Evolutionary conservation across 2,329 filamentous ascomycete species (phyloP), one percentile per base, ranked within the genome.

Genomic region (Dactylellina drechsleri): DNA sequence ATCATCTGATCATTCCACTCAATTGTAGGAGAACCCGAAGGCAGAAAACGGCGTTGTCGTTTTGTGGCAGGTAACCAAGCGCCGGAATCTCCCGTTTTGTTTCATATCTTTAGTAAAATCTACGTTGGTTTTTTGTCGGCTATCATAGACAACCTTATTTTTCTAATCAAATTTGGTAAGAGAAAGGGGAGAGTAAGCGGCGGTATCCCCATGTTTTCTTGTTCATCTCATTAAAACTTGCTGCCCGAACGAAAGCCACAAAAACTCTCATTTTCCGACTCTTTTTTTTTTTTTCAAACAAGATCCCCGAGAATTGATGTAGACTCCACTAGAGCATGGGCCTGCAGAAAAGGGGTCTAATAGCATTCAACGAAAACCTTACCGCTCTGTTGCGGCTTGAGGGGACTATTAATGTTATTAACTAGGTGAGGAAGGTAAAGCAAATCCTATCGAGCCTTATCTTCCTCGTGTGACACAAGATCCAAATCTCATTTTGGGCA

Each of bases 401-500:
- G 10, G 31, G 23, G 23, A 23, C 23, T 23, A 23, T 23, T 36
- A 2, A 36, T 23, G 23, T 36, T 36, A 36, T 36, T 36, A 8
- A 36, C 31, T 36, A 36, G 31, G 28, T 8, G 36, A 50, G 45
- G 53, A 58, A 41, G 43, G 52, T 54, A 20, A 41, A 43, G 47
- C 50, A 58, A 58, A 58, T 64, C 41, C 52, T 50, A 66, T 66
- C 56, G 15, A 40, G 50, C 56, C 68, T 65, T 66, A 49, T 58
- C 50, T 62, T 67, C 31, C n/a, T 74, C 23, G 43, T 58, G 70
- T 74, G 47, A 47, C 62, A 74, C 70, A 74, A 74, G 70, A 74
- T 74, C 62, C 57, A 67, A 73, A 74, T 64, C 62, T 66, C 61
- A 67, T 74, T 62, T 23, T 67, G 54, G 50, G 56, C 50, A 74